Evolutionary conservation across 495 filamentous ascomycete genomes (phyloP).

Genomic region (Cudoniella acicularis): DNA sequence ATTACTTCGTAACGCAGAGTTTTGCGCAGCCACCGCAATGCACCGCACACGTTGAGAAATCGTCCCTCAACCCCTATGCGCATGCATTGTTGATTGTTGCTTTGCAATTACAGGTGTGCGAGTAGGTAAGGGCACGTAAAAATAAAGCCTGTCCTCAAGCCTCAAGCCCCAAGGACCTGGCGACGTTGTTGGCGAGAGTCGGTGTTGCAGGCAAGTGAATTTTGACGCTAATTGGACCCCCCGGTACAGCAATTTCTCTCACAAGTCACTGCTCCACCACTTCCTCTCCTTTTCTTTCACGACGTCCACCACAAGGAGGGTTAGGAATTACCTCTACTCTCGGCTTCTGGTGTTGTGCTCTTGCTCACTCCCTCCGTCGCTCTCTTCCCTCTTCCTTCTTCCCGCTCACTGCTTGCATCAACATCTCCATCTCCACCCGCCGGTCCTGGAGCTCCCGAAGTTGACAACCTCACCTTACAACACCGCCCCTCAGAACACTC

Average conservation of each 20-base stretch:
- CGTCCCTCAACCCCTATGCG: no score
- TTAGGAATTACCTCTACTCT: background rate
- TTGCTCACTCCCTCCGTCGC: background rate
- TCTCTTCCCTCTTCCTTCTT: constrained; percentile 15
- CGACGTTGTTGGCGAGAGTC: no score
- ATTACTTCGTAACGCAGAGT: background rate
- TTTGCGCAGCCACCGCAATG: background rate
- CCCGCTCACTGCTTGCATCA: constrained; percentile 35
- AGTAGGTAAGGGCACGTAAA: no score
- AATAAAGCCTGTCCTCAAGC: no score
- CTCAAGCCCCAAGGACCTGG: no score
- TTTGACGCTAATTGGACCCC: background rate
- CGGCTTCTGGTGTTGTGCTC: background rate
- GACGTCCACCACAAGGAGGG: constrained; percentile 2
- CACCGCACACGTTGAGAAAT: background rate
- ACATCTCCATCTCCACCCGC: constrained; percentile 21
- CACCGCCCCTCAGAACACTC: constrained; percentile 1
- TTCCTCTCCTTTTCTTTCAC: constrained; percentile 10
- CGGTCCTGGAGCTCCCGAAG: constrained; percentile 14
- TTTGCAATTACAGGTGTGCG: no score
- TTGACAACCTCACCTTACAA: constrained; percentile 10
- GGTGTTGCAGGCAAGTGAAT: no score
- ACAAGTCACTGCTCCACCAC: background rate
- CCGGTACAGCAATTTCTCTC: background rate
- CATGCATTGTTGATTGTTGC: no score